Conservation (phyloP, 2,329 filamentous ascomycete species). For the Phialophora expanda region DNA sequence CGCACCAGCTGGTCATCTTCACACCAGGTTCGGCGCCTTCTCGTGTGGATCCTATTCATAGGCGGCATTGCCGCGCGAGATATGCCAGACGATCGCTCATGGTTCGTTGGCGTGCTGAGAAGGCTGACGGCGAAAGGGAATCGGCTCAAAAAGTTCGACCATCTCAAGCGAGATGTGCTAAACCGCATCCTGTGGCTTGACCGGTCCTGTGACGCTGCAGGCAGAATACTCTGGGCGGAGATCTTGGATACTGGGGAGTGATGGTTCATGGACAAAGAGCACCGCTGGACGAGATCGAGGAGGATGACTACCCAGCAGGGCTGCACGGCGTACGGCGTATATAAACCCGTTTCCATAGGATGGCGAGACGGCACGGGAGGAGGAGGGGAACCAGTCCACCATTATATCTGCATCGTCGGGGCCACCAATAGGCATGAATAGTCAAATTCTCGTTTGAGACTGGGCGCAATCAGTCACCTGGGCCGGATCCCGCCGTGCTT, state of each 20-base stretch:
- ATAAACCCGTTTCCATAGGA: background rate
- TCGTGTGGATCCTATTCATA: conserved; percentile 17
- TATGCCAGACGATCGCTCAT: conserved; percentile 12
- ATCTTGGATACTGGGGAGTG: conserved; percentile 8
- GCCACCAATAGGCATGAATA: conserved; percentile 1
- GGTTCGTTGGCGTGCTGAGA: conserved; percentile 16
- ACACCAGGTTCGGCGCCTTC: conserved; percentile 9
- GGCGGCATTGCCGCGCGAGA: conserved; percentile 16
- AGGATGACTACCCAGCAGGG: background rate
- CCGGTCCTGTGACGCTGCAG: conserved; percentile 18
- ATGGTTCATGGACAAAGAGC: background rate
- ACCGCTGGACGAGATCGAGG: background rate
- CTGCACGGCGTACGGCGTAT: background rate
- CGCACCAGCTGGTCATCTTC: conserved; percentile 18
- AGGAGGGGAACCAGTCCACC: background rate
- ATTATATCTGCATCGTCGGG: background rate
- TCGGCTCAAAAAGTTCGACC: conserved; percentile 13
- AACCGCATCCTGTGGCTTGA: conserved; percentile 21
- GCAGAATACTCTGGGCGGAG: conserved; percentile 11
- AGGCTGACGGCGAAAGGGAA: conserved; percentile 3
- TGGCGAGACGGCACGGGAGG: background rate
- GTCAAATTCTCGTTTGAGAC: background rate
- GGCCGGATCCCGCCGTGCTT: background rate
- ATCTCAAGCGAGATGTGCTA: conserved; percentile 15
- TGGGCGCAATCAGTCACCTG: background rate